These are phyloP conservation scores for Monosporascus sp. DNA, from an alignment of 2,329 filamentous ascomycete genomes.

Conservation along the genomic window DNA sequence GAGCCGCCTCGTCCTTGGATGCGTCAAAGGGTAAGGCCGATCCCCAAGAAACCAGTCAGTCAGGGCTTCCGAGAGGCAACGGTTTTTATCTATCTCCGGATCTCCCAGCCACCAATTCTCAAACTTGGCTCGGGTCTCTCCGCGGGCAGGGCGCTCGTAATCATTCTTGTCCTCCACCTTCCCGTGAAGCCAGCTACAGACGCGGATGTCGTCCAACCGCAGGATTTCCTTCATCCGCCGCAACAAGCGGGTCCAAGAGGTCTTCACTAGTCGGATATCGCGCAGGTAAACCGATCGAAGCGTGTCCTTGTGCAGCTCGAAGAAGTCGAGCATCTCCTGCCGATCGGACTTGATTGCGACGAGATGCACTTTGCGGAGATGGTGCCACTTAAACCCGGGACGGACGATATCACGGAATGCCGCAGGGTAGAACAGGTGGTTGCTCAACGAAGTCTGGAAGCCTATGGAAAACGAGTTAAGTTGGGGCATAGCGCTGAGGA, in stretches of 20 bases:
- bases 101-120: background rate
- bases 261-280: background rate
- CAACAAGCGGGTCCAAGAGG: constrained; percentile 1
- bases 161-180: background rate
- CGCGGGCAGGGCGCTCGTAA: background rate
- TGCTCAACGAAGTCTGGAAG: background rate
- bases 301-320: background rate
- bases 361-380: background rate
- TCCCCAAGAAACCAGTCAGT: background rate
- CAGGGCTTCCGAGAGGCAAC: background rate
- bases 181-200: background rate
- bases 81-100: background rate
- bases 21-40: background rate
- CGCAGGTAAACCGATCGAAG: background rate
- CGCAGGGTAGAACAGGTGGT: background rate
- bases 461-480: background rate
- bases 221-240: background rate
- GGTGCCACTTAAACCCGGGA: background rate
- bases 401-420: background rate
- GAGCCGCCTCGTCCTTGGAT: too few species aligned
- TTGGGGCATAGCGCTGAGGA: background rate
- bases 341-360: background rate
- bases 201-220: background rate
- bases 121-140: background rate
- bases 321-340: constrained; percentile 4